Evolutionary conservation across 805 yeast species (phyloP).

Genomic region (Cyberlindnera samutprakarnensis): DNA sequence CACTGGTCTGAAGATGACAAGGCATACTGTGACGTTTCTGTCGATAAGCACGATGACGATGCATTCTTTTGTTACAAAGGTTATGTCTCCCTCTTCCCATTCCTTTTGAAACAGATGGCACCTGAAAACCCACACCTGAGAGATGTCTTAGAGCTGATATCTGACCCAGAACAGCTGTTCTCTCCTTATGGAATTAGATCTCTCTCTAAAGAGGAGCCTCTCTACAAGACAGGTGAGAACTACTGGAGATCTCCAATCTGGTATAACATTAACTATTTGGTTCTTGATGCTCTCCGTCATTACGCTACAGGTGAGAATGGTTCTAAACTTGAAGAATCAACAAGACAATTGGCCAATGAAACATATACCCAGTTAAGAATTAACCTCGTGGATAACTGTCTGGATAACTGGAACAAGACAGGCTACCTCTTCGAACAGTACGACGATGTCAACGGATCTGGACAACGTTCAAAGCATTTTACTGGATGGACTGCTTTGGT

Average conservation of each 20-base stretch:
- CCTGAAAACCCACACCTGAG: conserved; percentile 38
- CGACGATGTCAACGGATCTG: conserved; percentile 65
- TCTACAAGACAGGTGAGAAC: conserved; percentile 74
- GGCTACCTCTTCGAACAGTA: conserved; percentile 93
- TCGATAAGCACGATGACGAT: conserved; percentile 66
- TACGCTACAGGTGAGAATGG: conserved; percentile 33
- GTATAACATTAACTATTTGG: conserved; percentile 84
- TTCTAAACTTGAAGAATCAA: conserved; percentile 21
- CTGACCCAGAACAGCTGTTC: conserved; percentile 73
- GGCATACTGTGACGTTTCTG: conserved; percentile 77
- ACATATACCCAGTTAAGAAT: conserved; percentile 53
- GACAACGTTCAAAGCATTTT: conserved; percentile 81
- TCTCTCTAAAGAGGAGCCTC: conserved; percentile 56
- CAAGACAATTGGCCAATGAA: conserved; percentile 29
- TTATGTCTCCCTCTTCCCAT: conserved; percentile 81
- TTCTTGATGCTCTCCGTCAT: conserved; percentile 58
- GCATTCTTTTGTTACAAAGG: conserved; percentile 83
- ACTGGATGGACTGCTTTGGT: conserved; percentile 91
- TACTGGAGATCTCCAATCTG: conserved; percentile 96
- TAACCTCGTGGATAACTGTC: conserved; percentile 64
- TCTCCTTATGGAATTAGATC: conserved; percentile 75
- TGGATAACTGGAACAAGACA: conserved; percentile 59
- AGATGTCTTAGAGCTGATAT: conserved; percentile 46
- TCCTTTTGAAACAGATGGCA: conserved; percentile 60
- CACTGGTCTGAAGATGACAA: conserved; percentile 72